These are phyloP conservation scores for Guadua angustifolia DNA, from an alignment of 176 grass and related monocot species.

Conservation along the genomic window DNA sequence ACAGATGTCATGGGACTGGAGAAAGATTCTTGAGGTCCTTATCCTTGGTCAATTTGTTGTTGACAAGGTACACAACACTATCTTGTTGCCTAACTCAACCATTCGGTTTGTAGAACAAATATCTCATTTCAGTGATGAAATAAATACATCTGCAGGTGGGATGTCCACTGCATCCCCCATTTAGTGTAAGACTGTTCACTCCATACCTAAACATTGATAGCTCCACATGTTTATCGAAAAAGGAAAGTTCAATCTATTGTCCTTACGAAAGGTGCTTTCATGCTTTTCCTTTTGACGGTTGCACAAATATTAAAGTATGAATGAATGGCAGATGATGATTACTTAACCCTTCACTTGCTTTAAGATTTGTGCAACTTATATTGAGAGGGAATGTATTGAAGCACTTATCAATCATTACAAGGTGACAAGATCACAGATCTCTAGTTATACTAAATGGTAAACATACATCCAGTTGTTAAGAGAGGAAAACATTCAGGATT, in stretches of 20 bases:
- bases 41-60: slow-evolving; percentile 97
- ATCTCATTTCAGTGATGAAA: slow-evolving; percentile 2
- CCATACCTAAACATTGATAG: background rate
- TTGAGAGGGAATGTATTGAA: too few relatives aligned
- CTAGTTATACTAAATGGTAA: background rate
- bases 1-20: slow-evolving; percentile 99
- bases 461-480: background rate
- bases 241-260: background rate
- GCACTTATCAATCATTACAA: background rate
- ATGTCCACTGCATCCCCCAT: background rate
- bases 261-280: too few relatives aligned
- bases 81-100: slow-evolving; percentile 10
- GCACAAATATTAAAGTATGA: too few relatives aligned
- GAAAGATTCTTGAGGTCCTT: slow-evolving; percentile 98
- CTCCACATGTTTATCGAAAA: background rate
- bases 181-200: background rate
- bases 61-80: slow-evolving; percentile 66
- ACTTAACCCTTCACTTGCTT: too few relatives aligned
- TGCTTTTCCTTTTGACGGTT: too few relatives aligned
- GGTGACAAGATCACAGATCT: background rate
- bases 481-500: background rate
- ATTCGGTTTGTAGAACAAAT: slow-evolving; percentile 1
- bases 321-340: too few relatives aligned
- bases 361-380: too few relatives aligned
- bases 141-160: background rate